Conservation (phyloP, 176 grass and related monocot species). For the Paspalum notatum region DNA sequence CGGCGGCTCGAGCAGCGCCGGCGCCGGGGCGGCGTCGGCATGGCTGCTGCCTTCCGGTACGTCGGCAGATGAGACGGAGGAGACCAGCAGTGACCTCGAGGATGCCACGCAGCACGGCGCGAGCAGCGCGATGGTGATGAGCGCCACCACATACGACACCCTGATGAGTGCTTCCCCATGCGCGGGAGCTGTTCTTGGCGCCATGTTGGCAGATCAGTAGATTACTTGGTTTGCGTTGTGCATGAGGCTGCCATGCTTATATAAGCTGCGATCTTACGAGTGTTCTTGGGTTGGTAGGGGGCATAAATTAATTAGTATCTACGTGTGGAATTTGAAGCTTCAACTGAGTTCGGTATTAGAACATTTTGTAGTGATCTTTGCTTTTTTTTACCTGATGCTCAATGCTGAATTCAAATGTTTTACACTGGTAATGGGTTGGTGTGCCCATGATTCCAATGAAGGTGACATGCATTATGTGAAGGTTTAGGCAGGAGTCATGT, state of each 20-base stretch:
- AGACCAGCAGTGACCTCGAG: not conserved
- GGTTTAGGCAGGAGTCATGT: constrained; percentile 24
- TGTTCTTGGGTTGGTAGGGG: constrained; percentile 18
- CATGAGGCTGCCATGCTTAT: constrained; percentile 16
- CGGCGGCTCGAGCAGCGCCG: constrained; percentile 8
- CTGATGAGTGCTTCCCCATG: not conserved
- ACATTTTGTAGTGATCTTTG: constrained; percentile 27
- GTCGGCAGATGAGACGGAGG: not conserved
- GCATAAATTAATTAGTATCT: not conserved
- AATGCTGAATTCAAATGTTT: constrained; percentile 26
- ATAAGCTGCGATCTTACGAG: not conserved
- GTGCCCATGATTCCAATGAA: constrained; percentile 21
- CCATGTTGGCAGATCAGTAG: constrained; percentile 26
- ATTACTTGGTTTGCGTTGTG: constrained; percentile 2
- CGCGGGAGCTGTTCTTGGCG: not conserved
- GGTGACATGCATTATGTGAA: constrained; percentile 35
- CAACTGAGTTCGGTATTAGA: constrained; percentile 25
- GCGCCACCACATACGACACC: not conserved
- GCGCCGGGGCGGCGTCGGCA: not conserved
- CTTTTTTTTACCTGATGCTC: not conserved
- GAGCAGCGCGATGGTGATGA: constrained; percentile 29
- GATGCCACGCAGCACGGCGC: constrained; percentile 8
- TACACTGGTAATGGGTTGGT: constrained; percentile 42
- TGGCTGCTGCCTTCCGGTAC: constrained; percentile 14
- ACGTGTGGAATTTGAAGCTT: not conserved